Evolutionary conservation across 78 protist genomes (phyloP), one percentile per base, ranked within the genome.

Genomic region (Guillardia theta): DNA sequence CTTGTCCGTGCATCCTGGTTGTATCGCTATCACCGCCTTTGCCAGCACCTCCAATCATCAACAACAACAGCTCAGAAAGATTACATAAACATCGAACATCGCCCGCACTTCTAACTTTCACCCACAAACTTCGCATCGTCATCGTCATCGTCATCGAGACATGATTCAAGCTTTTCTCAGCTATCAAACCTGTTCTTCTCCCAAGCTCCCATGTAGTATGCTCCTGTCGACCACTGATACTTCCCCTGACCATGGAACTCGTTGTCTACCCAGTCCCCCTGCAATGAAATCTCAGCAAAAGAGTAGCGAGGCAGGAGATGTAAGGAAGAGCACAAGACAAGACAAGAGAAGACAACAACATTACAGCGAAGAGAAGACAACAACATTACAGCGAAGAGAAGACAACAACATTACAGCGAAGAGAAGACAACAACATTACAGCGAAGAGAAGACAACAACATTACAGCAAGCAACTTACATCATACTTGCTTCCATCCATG

Each of bases 211-310:
- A 88, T 88, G 41, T 88, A 88, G 22, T 88, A 88, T 6, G 93
- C 93, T 19, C 93, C 93, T 10, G 33, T 24, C 33, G 22, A 18
- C 93, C 93, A 88, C 24, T 24, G 21, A 27, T 88, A 88, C 39
- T 88, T 88, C 43, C 93, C 93, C 33, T 88, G n/a, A 41, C 93
- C 93, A 27, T 88, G 93, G 39, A 88, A 88, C n/a, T 45, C 19
- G 64, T 88, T 48, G 10, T 48, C 9, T 43, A 45, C 62, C 46
- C 54, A 88, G 19, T 45, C 93, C 18, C 93, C 93, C 93, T 88
- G 93, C 64, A 48, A 43, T 8, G 1, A 0, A 88, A 24, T 24
- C 12, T 24, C 83, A 70, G 83, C 18, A 70, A 70, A 9, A 22
- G 10, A 36, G 10, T 9, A 70, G 9, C 83, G n/a, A 9, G n/a